Conservation (phyloP, 345 rosid genomes). For the Populus alba region DNA sequence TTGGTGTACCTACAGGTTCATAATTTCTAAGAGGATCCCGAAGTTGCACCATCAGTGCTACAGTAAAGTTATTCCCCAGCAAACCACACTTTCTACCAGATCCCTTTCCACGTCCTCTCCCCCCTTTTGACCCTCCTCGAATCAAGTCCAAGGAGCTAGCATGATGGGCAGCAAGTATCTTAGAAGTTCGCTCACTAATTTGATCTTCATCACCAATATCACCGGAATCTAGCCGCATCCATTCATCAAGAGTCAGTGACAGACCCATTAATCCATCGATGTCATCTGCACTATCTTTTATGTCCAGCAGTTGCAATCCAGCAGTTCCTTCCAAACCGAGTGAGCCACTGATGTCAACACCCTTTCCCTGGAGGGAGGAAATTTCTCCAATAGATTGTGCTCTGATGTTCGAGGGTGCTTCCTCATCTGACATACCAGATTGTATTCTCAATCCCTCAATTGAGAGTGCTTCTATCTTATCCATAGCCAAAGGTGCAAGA, state of each 20-base stretch:
- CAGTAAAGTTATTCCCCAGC: slow-evolving; percentile 87
- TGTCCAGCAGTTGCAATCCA: slow-evolving; percentile 74
- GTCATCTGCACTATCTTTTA: slow-evolving; percentile 55
- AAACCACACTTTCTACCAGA: slow-evolving; percentile 69
- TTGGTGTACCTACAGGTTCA: slow-evolving; percentile 89
- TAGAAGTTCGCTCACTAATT: slow-evolving; percentile 76
- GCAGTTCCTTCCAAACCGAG: slow-evolving; percentile 81
- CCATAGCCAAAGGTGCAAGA: slow-evolving; percentile 96
- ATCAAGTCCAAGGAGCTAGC: slow-evolving; percentile 66
- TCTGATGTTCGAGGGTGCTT: slow-evolving; percentile 72
- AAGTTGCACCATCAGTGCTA: slow-evolving; percentile 88
- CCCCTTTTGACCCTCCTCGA: slow-evolving; percentile 71
- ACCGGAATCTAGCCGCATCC: slow-evolving; percentile 93
- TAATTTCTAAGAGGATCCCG: slow-evolving; percentile 77
- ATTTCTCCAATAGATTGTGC: slow-evolving; percentile 64
- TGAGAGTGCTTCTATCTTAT: slow-evolving; percentile 94
- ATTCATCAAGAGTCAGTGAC: slow-evolving; percentile 84
- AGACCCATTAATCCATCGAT: slow-evolving; percentile 80
- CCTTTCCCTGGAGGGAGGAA: slow-evolving; percentile 75
- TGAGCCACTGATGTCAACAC: slow-evolving; percentile 46
- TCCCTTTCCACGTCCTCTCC: slow-evolving; percentile 55
- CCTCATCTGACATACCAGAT: slow-evolving; percentile 75
- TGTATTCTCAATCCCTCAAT: slow-evolving; percentile 93
- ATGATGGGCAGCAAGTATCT: slow-evolving; percentile 86
- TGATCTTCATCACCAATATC: slow-evolving; percentile 71